A percentile compares a stretch with the other conserved stretches of the same genome.
These are phyloP conservation scores for Calendula officinalis DNA, from an alignment of 129 eudicot species.

Conservation along the genomic window DNA sequence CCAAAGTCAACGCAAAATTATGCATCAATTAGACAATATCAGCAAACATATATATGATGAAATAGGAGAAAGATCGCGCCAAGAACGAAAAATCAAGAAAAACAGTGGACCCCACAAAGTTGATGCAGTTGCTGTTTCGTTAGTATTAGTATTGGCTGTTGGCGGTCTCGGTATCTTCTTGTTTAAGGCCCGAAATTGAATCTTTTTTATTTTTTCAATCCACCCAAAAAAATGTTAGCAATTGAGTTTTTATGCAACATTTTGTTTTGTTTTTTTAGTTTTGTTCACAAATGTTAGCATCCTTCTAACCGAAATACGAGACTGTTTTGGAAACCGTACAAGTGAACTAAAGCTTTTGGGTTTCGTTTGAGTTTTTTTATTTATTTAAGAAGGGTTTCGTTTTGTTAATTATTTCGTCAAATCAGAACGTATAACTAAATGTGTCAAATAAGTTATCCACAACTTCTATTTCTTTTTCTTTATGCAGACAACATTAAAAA, in stretches of 20 bases:
- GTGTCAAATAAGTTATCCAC: too few species aligned
- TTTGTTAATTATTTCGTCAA: neutral
- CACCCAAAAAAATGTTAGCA: constrained; percentile 7
- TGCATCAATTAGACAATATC: constrained; percentile 80
- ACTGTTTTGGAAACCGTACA: constrained; percentile 12
- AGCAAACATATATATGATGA: constrained; percentile 57
- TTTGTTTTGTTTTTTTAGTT: constrained; percentile 3
- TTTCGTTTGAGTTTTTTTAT: neutral
- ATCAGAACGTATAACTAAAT: neutral
- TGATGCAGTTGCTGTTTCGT: constrained; percentile 34
- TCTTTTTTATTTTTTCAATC: neutral
- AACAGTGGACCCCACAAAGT: constrained; percentile 15
- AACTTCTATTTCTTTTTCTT: neutral
- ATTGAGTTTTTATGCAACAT: constrained; percentile 14
- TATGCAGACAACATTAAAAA: too few species aligned
- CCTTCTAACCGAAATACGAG: constrained; percentile 19
- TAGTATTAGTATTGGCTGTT: constrained; percentile 56
- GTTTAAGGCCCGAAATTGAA: constrained; percentile 63
- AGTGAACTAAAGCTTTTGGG: constrained; percentile 6
- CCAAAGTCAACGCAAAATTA: constrained; percentile 67
- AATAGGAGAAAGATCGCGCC: constrained; percentile 43
- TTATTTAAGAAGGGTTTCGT: neutral
- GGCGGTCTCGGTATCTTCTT: constrained; percentile 71
- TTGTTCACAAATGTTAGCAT: neutral
- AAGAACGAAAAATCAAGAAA: constrained; percentile 37